phyloP scores from a whole-genome alignment of 2,329 filamentous ascomycete species.

The Zasmidium cellare region DNA sequence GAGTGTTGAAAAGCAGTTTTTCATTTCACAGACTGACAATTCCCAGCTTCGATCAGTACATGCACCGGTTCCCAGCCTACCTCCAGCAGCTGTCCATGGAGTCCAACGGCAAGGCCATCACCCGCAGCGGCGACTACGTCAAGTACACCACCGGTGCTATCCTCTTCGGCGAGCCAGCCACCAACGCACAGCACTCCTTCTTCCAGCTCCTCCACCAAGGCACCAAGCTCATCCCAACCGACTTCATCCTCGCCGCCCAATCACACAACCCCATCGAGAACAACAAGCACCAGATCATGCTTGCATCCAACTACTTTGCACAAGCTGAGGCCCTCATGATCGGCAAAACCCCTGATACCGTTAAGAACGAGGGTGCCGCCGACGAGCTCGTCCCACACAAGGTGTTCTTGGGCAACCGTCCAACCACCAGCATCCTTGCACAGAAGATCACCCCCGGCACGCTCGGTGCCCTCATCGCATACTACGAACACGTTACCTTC shows the following conservation, averaged over 20 bases:
- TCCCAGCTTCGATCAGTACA: slow-evolving; percentile 89
- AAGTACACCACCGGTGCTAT: slow-evolving; percentile 98
- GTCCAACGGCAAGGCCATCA: slow-evolving; percentile 97
- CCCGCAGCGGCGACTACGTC: slow-evolving; percentile 80
- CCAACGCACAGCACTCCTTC: slow-evolving; percentile 99
- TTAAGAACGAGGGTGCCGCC: slow-evolving; percentile 71
- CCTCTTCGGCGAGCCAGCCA: slow-evolving; percentile 96
- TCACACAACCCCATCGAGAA: slow-evolving; percentile 93
- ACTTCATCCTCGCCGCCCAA: slow-evolving; percentile 95
- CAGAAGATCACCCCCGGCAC: slow-evolving; percentile 92
- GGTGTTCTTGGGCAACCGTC: slow-evolving; percentile 96
- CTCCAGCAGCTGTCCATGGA: slow-evolving; percentile 99
- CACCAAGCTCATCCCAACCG: slow-evolving; percentile 96
- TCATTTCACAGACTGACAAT: slow-evolving; percentile 23
- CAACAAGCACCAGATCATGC: slow-evolving; percentile 95
- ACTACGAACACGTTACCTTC: slow-evolving; percentile 99
- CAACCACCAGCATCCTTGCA: slow-evolving; percentile 91
- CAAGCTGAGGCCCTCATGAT: slow-evolving; percentile 87
- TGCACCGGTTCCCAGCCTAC: slow-evolving; percentile 98
- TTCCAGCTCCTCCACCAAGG: slow-evolving; percentile 99
- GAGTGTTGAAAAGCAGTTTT: slow-evolving; percentile 44
- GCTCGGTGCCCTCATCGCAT: slow-evolving; percentile 91
- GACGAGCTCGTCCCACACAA: slow-evolving; percentile 91
- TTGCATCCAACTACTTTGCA: slow-evolving; percentile 88
- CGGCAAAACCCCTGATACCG: slow-evolving; percentile 79